Conservation (phyloP, 129 eudicot species). For the Oenanthe sinensis region DNA sequence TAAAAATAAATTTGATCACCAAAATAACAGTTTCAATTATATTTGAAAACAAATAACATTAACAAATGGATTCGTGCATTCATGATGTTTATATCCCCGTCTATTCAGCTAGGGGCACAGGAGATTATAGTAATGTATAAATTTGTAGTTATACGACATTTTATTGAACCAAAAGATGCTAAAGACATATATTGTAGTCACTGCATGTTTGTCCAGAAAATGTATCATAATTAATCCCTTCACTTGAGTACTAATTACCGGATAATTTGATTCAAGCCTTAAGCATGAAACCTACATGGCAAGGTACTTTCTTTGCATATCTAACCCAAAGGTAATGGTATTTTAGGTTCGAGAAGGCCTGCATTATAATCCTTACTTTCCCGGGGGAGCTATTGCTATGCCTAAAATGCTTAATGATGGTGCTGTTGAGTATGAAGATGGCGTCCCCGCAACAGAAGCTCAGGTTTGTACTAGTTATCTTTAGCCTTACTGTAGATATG, state of each 20-base stretch:
- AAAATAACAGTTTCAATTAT: neutral
- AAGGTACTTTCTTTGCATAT: neutral
- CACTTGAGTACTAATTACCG: neutral
- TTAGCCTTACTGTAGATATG: neutral
- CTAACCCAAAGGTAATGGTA: neutral
- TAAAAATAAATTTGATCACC: neutral
- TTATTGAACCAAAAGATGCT: neutral
- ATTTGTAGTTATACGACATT: neutral
- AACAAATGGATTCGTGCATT: neutral
- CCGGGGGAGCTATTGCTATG: slow-evolving; percentile 93
- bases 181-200: neutral
- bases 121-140: neutral
- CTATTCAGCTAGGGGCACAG: neutral
- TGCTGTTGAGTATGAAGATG: slow-evolving; percentile 83
- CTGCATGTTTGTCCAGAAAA: neutral
- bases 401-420: slow-evolving; percentile 87
- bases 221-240: neutral
- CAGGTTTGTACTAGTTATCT: slow-evolving; percentile 31
- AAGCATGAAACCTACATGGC: neutral
- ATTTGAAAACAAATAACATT: neutral
- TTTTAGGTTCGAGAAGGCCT: slow-evolving; percentile 71
- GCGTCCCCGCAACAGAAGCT: slow-evolving; percentile 80
- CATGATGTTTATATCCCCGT: neutral
- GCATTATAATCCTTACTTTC: slow-evolving; percentile 79
- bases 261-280: neutral